Percentiles rank a stretch among this genome's conserved stretches.
phyloP scores from a whole-genome alignment of 176 grass and related monocot species.

The Avena insularis region DNA sequence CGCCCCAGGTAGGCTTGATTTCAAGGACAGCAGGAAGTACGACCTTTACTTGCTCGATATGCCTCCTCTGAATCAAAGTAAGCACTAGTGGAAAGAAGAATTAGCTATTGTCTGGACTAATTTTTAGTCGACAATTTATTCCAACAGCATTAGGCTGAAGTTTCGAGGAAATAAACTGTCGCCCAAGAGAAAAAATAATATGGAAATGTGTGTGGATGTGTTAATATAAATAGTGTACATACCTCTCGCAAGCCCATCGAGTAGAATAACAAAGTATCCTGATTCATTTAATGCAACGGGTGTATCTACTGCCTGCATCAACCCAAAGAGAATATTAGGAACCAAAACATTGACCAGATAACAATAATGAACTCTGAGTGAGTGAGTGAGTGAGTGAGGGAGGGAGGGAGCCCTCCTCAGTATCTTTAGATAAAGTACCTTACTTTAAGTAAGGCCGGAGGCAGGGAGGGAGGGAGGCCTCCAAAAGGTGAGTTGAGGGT shows the following conservation, averaged over 20 bases:
- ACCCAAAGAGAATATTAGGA: conserved; percentile 40
- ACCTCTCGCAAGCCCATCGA: conserved; percentile 74
- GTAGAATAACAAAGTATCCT: conserved; percentile 63
- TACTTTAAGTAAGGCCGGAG: too few relatives aligned
- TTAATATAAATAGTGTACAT: conserved; percentile 34
- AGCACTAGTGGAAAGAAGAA: conserved; percentile 60
- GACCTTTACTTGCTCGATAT: conserved; percentile 84
- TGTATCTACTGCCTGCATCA: conserved; percentile 72
- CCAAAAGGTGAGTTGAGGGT: too few relatives aligned
- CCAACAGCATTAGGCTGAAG: not conserved
- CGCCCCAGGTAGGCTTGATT: too few relatives aligned
- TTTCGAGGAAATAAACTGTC: not conserved
- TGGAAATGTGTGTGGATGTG: not conserved
- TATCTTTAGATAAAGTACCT: too few relatives aligned
- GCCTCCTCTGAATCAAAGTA: conserved; percentile 71
- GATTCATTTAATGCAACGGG: conserved; percentile 51
- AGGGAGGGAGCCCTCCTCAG: too few relatives aligned
- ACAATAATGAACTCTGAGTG: not conserved
- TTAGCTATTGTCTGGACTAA: conserved; percentile 41
- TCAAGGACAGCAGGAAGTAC: conserved; percentile 78
- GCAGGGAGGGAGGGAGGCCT: too few relatives aligned
- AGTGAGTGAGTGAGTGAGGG: too few relatives aligned
- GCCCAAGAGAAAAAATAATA: conserved; percentile 9
- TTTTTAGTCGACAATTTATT: not conserved
- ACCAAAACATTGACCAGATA: conserved; percentile 30